Conservation (phyloP, 352 stramenopile species). For the Thalassiosira delicatula region DNA sequence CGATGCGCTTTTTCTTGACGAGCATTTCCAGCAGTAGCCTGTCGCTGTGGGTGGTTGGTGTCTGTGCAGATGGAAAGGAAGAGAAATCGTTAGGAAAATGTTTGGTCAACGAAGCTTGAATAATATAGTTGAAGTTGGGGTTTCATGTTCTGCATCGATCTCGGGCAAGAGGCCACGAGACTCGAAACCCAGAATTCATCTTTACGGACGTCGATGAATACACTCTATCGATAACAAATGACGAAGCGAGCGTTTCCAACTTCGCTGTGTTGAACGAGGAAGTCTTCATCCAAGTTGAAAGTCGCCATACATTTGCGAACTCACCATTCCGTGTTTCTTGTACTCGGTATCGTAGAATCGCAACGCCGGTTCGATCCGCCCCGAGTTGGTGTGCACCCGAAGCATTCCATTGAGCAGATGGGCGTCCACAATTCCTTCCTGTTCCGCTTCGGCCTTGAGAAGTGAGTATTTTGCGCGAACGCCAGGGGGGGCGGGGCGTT, state of each 20-base stretch:
- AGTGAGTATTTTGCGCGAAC: too few species aligned
- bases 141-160: too few species aligned
- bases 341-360: constrained; percentile 77
- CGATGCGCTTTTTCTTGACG: constrained; percentile 76
- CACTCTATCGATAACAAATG: constrained; percentile 20
- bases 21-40: constrained; percentile 84
- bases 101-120: too few species aligned
- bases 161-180: too few species aligned
- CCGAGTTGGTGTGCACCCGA: constrained; percentile 70
- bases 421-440: constrained; percentile 73
- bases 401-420: constrained; percentile 82
- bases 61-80: constrained; percentile 49
- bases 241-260: constrained; percentile 9
- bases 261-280: background rate
- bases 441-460: constrained; percentile 64
- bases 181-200: too few species aligned
- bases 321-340: constrained; percentile 66
- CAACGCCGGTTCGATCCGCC: constrained; percentile 71
- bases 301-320: constrained; percentile 2
- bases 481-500: too few species aligned
- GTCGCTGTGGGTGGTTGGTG: constrained; percentile 79
- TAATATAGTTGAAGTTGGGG: too few species aligned
- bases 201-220: too few species aligned
- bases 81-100: too few species aligned
- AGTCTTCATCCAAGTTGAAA: background rate